Percentiles rank a stretch among this genome's conserved stretches.
Evolutionary conservation across 108 stramenopile species (phyloP).

Genomic region (Chaetoceros muelleri): DNA sequence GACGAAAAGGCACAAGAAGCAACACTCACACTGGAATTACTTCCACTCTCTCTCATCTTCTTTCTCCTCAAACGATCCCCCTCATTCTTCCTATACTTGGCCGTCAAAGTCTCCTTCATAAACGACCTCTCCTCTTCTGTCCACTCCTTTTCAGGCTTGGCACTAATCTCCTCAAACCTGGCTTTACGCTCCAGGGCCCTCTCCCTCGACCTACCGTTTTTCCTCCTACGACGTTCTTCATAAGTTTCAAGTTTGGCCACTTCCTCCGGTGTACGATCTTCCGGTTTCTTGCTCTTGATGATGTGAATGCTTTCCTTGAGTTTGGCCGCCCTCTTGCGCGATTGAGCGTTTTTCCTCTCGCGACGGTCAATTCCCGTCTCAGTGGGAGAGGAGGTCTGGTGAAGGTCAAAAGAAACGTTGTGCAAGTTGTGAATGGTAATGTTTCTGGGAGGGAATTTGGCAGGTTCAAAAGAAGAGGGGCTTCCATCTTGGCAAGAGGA

Average conservation of each 20-base stretch:
- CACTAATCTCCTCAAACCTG: slow-evolving; percentile 51
- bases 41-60: slow-evolving; percentile 33
- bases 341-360: slow-evolving; percentile 63
- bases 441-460: background rate
- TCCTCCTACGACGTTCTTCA: slow-evolving; percentile 48
- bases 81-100: slow-evolving; percentile 74
- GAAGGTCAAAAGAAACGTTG: too few relatives aligned
- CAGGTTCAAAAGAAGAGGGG: background rate
- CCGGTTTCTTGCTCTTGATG: slow-evolving; percentile 35
- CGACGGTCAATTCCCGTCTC: slow-evolving; percentile 29
- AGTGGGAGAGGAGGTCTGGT: background rate
- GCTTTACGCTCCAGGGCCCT: slow-evolving; percentile 68
- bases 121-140: slow-evolving; percentile 55
- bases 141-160: slow-evolving; percentile 53
- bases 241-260: slow-evolving; percentile 31
- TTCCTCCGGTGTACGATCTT: slow-evolving; percentile 49
- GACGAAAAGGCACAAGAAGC: background rate
- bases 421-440: background rate
- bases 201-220: slow-evolving; percentile 63
- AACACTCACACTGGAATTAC: too few relatives aligned
- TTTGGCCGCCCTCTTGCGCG: slow-evolving; percentile 48
- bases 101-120: slow-evolving; percentile 34
- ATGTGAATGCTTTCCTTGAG: slow-evolving; percentile 32
- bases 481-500: background rate
- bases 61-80: slow-evolving; percentile 69